phyloP scores from a whole-genome alignment of 202 grass and related monocot genomes.

The Tripidium arundinaceum region DNA sequence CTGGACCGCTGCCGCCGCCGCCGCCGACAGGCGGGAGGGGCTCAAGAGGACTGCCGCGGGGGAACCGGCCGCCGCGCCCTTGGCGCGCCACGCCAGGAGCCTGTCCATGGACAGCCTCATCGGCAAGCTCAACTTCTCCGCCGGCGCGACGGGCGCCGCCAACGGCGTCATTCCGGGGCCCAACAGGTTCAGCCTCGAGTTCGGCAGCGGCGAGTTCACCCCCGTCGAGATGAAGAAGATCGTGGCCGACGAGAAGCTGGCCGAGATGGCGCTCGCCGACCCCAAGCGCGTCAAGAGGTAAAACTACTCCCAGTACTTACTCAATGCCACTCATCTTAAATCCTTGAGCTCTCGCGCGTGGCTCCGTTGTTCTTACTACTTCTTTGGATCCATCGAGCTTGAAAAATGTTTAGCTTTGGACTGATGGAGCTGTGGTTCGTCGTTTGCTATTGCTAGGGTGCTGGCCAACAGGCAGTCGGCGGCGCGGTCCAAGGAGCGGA shows the following conservation, averaged over 20 bases:
- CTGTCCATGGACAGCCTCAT: slow-evolving; percentile 88
- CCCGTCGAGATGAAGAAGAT: slow-evolving; percentile 94
- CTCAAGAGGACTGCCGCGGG: slow-evolving; percentile 49
- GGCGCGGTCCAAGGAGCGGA: slow-evolving; percentile 91
- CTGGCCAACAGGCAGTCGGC: slow-evolving; percentile 93
- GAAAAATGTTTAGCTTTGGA: background rate
- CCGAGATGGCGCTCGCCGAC: slow-evolving; percentile 82
- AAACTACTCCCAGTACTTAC: background rate
- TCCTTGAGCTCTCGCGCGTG: background rate
- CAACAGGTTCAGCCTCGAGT: slow-evolving; percentile 73
- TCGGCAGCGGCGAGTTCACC: slow-evolving; percentile 72
- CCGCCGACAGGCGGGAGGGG: slow-evolving; percentile 28
- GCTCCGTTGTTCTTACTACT: background rate
- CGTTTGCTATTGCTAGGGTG: slow-evolving; percentile 52
- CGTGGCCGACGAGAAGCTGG: slow-evolving; percentile 82
- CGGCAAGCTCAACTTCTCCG: slow-evolving; percentile 63
- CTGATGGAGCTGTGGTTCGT: background rate
- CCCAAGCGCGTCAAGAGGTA: slow-evolving; percentile 95
- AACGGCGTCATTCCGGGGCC: slow-evolving; percentile 11
- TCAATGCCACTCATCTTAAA: background rate
- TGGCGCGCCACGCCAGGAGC: slow-evolving; percentile 60
- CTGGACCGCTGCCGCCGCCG: background rate
- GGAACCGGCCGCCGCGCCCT: background rate
- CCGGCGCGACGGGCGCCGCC: background rate
- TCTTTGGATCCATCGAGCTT: background rate